These are phyloP conservation scores for Logfia minima DNA, from an alignment of 129 eudicot species.

Conservation along the genomic window DNA sequence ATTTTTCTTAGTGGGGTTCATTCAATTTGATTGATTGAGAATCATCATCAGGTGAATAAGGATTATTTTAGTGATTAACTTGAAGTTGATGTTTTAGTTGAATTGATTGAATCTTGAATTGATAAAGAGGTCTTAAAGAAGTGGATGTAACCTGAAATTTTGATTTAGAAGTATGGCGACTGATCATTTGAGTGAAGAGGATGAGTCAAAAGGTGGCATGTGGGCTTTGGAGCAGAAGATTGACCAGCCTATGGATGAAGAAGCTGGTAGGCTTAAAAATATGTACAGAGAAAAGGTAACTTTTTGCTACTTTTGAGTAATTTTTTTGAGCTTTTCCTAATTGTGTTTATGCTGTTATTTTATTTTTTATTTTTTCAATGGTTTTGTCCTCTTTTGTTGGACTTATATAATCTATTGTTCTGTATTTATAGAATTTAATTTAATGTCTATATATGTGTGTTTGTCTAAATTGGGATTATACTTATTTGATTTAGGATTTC, in stretches of 20 bases:
- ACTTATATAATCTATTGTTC: background rate
- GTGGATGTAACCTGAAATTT: background rate
- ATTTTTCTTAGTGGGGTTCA: constrained; percentile 20
- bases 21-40: constrained; percentile 32
- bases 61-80: constrained; percentile 4
- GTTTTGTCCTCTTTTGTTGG: background rate
- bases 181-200: constrained; percentile 51
- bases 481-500: background rate
- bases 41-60: constrained; percentile 17
- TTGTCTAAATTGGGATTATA: constrained; percentile 19
- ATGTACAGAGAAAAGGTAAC: constrained; percentile 83
- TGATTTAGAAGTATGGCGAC: constrained; percentile 29
- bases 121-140: constrained; percentile 28
- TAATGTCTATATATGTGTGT: constrained; percentile 11
- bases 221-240: constrained; percentile 93
- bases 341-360: background rate
- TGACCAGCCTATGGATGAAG: constrained; percentile 99
- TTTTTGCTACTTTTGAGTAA: background rate
- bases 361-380: background rate
- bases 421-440: background rate
- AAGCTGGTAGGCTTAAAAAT: constrained; percentile 78
- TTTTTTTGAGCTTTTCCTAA: constrained; percentile 6
- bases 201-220: constrained; percentile 74
- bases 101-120: background rate
- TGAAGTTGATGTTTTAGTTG: background rate